Evolutionary conservation across 2,329 filamentous ascomycete genomes (phyloP).

Genomic region (Xylaria sp.): DNA sequence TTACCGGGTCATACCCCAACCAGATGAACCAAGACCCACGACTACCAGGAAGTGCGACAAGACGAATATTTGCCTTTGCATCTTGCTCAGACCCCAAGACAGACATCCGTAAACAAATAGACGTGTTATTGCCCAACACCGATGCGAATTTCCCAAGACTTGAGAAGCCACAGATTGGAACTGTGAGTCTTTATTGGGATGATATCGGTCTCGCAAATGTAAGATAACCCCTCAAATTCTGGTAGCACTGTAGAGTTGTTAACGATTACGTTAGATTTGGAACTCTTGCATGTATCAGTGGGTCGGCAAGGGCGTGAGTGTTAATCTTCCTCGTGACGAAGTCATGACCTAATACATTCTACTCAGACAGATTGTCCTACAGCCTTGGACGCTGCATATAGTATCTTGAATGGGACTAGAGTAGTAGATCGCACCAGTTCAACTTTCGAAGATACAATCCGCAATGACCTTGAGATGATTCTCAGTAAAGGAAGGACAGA

Average conservation of each 20-base stretch:
- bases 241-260: not conserved
- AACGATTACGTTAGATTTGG: not conserved
- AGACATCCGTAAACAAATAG: not conserved
- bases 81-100: not conserved
- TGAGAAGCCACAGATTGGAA: conserved; percentile 2
- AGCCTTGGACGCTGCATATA: not conserved
- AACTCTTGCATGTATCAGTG: conserved; percentile 4
- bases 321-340: not conserved
- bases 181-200: conserved; percentile 1
- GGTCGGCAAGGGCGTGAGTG: not conserved
- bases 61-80: not conserved
- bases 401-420: not conserved
- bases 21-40: not conserved
- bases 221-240: not conserved
- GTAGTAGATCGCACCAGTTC: too few relatives aligned
- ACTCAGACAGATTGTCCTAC: not conserved
- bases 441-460: not conserved
- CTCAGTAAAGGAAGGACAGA: not conserved
- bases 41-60: not conserved
- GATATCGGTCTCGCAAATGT: not conserved
- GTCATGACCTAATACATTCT: too few relatives aligned
- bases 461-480: not conserved
- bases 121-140: not conserved
- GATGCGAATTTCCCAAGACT: not conserved
- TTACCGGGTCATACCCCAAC: not conserved